Percentiles rank a stretch among this genome's conserved stretches.
Evolutionary conservation across 228 moss, liverwort and hornwort species (phyloP).

Genomic region (Sphagnum magellanicum): DNA sequence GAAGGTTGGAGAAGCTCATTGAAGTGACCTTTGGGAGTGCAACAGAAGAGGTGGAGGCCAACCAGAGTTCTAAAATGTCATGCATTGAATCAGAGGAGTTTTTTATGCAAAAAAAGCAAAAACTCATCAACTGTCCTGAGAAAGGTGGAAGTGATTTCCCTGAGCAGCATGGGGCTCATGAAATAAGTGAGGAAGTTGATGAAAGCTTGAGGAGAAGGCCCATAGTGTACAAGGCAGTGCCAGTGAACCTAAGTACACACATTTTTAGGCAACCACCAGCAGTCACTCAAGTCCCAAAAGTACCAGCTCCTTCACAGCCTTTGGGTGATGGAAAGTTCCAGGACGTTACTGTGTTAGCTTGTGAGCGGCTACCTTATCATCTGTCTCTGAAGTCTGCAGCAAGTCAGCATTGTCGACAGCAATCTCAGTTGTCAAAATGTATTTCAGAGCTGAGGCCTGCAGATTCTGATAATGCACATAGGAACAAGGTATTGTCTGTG

Average conservation of each 20-base stretch:
- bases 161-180: background rate
- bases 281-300: background rate
- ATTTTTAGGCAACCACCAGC: conserved; percentile 1
- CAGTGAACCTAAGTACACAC: background rate
- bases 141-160: background rate
- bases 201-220: background rate
- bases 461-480: conserved; percentile 3
- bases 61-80: conserved; percentile 2
- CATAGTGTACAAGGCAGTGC: conserved; percentile 3
- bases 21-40: conserved; percentile 4
- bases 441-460: conserved; percentile 8
- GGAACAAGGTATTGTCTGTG: background rate
- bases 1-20: conserved; percentile 9
- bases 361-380: conserved; percentile 2
- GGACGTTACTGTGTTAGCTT: background rate
- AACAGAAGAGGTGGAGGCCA: background rate
- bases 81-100: background rate
- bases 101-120: conserved; percentile 3
- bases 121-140: background rate
- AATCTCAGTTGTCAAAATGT: conserved; percentile 4
- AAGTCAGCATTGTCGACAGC: conserved; percentile 1
- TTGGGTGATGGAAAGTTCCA: conserved; percentile 4
- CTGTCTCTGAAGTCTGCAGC: background rate
- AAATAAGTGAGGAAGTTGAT: background rate
- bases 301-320: background rate